phyloP scores from a whole-genome alignment of 345 rosid genomes.

The Cardiospermum halicacabum region DNA sequence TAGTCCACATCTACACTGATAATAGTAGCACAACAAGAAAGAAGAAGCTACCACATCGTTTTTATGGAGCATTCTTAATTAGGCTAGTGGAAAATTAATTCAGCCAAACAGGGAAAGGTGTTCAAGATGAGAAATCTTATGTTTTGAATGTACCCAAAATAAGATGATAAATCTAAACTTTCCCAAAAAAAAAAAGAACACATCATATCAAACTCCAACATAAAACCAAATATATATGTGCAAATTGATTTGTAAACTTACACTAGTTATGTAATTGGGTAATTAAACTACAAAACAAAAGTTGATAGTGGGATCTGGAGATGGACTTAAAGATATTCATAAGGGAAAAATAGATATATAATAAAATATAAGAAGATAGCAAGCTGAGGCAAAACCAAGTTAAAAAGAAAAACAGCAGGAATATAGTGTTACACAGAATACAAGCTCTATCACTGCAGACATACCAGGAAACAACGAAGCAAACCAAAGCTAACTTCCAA shows the following conservation, averaged over 20 bases:
- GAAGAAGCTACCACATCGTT: not conserved
- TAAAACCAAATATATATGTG: not conserved
- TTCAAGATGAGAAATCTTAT: not conserved
- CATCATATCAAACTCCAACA: not conserved
- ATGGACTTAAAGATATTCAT: not conserved
- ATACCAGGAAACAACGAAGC: slow-evolving; percentile 83
- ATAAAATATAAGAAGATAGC: no score
- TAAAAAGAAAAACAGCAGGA: not conserved
- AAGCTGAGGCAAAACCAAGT: not conserved
- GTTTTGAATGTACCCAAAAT: not conserved
- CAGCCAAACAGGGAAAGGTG: not conserved
- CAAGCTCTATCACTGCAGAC: not conserved
- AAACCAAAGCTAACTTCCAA: slow-evolving; percentile 58
- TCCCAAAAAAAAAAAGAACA: not conserved
- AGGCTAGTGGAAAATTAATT: not conserved
- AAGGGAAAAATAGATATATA: no score
- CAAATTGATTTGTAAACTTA: not conserved
- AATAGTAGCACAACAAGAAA: not conserved
- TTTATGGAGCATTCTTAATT: not conserved
- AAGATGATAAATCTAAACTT: not conserved
- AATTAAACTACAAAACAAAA: not conserved
- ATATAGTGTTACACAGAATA: not conserved
- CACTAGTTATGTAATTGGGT: not conserved
- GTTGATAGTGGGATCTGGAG: not conserved
- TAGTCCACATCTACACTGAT: not conserved